Base-by-base conservation (phyloP, 1,139 yeast species). In the Zygoascus meyerae region DNA sequence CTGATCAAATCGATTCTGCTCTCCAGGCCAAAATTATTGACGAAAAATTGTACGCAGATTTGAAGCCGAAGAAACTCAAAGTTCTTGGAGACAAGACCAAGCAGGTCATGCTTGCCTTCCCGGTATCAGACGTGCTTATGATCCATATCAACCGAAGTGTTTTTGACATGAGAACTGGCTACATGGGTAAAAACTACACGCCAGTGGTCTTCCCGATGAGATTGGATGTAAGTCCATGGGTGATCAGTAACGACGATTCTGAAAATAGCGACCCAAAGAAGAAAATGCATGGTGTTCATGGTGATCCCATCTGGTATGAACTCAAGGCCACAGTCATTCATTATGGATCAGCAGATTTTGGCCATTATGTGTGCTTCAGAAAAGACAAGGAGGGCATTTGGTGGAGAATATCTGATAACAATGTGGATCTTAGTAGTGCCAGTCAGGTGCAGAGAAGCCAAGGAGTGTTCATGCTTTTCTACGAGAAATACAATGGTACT, bases 391-490 rank as follows among this genome's bases (percentile, higher is more conserved):
- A 94, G 57, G 95, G 94, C 1, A 74, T 80, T 10, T 90, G 97
- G 97, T 89, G 96, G 95, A 77, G 95, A 63, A 81, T 89, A 18
- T 83, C 95, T 58, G 97, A 90, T 65, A 95, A 90, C 60, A 80
- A 82, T 1, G 95, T 89, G 2, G 80, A 85, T 53, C 77, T 85
- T 18, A 89, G 87, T 1, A 76, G 79, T 17, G 95, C 86, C 61
- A 77, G 76, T 7, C 95, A 89, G 62, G 97, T 87, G 1, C 68
- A 86, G 50, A 73, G 74, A 12, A 80, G 90, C 3, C 94, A 86
- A 52, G 97, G 97, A 16, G 89, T 94, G 0, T 90, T 89, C 58
- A 86, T 90, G 96, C 65, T 90, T 54, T 90, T 90, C 61, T 90
- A 89, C 61, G 97, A 90, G 62, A 55, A 60, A 10, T 31, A 15